phyloP scores from a whole-genome alignment of 2,329 filamentous ascomycete species.

The Pseudogymnoascus sp. region DNA sequence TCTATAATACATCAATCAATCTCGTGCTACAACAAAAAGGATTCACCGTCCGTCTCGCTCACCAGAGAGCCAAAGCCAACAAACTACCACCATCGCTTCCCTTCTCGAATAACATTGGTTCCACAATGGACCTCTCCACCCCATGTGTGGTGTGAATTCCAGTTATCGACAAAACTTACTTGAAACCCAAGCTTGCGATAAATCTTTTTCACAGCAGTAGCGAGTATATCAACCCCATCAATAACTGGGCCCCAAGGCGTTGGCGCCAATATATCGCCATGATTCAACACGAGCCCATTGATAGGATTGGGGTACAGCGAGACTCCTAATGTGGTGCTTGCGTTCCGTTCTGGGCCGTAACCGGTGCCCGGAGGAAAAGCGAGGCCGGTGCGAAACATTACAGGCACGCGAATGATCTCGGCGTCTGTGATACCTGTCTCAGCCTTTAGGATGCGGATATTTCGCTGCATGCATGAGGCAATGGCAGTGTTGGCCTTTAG shows the following conservation, averaged over 20 bases:
- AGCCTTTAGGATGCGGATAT: not conserved
- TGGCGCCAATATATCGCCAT: constrained; percentile 14
- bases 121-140: constrained; percentile 22
- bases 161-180: constrained; percentile 19
- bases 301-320: constrained; percentile 11
- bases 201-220: constrained; percentile 7
- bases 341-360: not conserved
- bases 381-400: not conserved
- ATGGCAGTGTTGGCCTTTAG: not conserved
- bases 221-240: constrained; percentile 17
- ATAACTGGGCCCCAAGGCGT: constrained; percentile 20
- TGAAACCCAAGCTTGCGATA: constrained; percentile 15
- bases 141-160: constrained; percentile 18
- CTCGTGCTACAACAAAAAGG: not conserved
- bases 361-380: not conserved
- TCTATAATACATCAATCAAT: not conserved
- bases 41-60: not conserved
- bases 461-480: not conserved
- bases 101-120: constrained; percentile 12
- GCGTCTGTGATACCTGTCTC: not conserved
- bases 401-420: not conserved
- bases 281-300: constrained; percentile 14
- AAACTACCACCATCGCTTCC: not conserved
- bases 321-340: constrained; percentile 1
- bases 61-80: not conserved